Percentiles rank a stretch among this genome's conserved stretches.
Evolutionary conservation across 495 filamentous ascomycete species (phyloP).

Genomic region (Aspergillus haitiensis): DNA sequence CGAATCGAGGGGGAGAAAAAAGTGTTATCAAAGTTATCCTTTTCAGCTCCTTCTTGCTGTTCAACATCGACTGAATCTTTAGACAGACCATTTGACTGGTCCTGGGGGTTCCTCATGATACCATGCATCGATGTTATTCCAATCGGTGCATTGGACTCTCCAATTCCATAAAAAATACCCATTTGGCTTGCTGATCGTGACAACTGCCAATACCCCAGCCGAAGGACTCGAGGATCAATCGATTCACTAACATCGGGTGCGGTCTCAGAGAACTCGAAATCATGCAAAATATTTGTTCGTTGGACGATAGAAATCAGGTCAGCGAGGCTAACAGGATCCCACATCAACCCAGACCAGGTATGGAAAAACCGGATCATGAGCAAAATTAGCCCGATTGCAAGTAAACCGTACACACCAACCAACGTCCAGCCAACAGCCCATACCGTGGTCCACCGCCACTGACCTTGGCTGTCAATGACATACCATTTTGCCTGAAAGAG

Average conservation of each 20-base stretch:
- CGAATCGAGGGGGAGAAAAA: constrained; percentile 52
- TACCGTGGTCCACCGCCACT: constrained; percentile 77
- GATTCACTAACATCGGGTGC: constrained; percentile 48
- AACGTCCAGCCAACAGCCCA: constrained; percentile 76
- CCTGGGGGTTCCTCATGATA: constrained; percentile 32
- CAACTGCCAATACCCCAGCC: constrained; percentile 80
- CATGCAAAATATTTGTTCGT: constrained; percentile 71
- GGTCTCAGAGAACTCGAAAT: constrained; percentile 63
- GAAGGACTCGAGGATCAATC: constrained; percentile 54
- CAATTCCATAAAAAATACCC: constrained; percentile 65
- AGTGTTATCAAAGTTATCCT: constrained; percentile 41
- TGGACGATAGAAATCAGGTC: constrained; percentile 75
- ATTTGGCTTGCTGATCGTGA: constrained; percentile 45
- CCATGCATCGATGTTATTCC: constrained; percentile 56
- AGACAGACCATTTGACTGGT: constrained; percentile 33
- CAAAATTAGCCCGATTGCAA: constrained; percentile 58
- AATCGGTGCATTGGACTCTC: constrained; percentile 57
- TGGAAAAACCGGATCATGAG: constrained; percentile 51
- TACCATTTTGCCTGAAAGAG: constrained; percentile 61
- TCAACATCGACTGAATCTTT: constrained; percentile 47
- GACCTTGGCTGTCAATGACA: constrained; percentile 38
- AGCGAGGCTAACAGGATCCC: constrained; percentile 79
- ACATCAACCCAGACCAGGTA: constrained; percentile 70
- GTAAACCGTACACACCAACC: constrained; percentile 67
- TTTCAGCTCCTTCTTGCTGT: constrained; percentile 32